Conservation (phyloP, 768 basidiomycete species). For the Xanthoconium purpureum region DNA sequence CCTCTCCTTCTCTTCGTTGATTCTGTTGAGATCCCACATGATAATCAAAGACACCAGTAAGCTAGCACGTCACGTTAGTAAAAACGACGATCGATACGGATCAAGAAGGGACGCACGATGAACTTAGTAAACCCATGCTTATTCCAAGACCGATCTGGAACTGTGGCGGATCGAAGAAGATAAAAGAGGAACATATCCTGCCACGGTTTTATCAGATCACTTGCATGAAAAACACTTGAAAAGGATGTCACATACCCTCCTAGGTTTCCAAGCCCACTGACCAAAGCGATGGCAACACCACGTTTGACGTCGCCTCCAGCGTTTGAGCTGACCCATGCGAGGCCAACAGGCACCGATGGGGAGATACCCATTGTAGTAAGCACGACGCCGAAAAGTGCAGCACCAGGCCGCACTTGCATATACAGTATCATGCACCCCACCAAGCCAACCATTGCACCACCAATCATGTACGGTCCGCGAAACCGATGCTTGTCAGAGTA, state of each 20-base stretch:
- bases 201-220: not conserved
- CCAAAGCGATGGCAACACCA: slow-evolving; percentile 48
- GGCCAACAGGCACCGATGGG: slow-evolving; percentile 39
- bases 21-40: slow-evolving; percentile 44
- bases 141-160: slow-evolving; percentile 34
- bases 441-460: slow-evolving; percentile 36
- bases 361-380: slow-evolving; percentile 49
- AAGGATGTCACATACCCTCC: slow-evolving; percentile 42
- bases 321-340: slow-evolving; percentile 55
- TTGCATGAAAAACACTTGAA: not conserved
- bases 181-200: slow-evolving; percentile 40
- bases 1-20: slow-evolving; percentile 47
- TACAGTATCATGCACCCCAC: slow-evolving; percentile 50
- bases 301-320: slow-evolving; percentile 53
- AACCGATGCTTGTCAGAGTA: slow-evolving; percentile 40
- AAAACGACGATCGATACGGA: slow-evolving; percentile 20
- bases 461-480: slow-evolving; percentile 49
- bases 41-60: slow-evolving; percentile 35
- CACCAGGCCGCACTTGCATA: slow-evolving; percentile 16
- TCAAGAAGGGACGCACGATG: slow-evolving; percentile 15
- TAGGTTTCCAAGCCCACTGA: slow-evolving; percentile 53
- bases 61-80: slow-evolving; percentile 31
- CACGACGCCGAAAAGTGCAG: slow-evolving; percentile 42
- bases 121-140: slow-evolving; percentile 25
- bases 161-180: slow-evolving; percentile 38